phyloP scores from a whole-genome alignment of 192 early-diverging fungal species.

The Umbelopsis sp. region DNA sequence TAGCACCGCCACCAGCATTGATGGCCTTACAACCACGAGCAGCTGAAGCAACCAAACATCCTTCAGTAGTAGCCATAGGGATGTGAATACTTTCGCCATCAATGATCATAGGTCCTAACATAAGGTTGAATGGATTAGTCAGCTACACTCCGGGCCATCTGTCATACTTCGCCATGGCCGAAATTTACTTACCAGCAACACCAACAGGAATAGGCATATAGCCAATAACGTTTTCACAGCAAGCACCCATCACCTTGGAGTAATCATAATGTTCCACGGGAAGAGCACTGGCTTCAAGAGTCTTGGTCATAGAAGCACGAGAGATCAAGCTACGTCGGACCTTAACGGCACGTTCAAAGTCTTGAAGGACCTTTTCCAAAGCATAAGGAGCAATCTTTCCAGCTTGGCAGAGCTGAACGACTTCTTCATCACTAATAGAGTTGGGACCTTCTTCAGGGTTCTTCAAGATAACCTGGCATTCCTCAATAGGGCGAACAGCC shows the following conservation, averaged over 20 bases:
- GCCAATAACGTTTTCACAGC: constrained; percentile 97
- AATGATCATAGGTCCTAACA: constrained; percentile 69
- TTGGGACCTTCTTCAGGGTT: constrained; percentile 38
- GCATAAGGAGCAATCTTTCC: constrained; percentile 83
- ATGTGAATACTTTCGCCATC: constrained; percentile 83
- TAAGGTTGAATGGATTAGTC: neutral
- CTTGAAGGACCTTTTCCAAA: constrained; percentile 82
- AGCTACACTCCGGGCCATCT: neutral
- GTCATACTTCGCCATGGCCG: no score
- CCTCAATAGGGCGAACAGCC: constrained; percentile 44
- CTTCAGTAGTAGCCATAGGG: constrained; percentile 97
- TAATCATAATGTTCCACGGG: constrained; percentile 91
- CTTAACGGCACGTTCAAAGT: constrained; percentile 82
- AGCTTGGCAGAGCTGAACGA: constrained; percentile 67
- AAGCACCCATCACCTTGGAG: constrained; percentile 83
- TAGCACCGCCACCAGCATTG: constrained; percentile 82
- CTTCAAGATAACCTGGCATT: constrained; percentile 47
- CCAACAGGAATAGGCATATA: constrained; percentile 92
- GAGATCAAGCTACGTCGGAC: constrained; percentile 81
- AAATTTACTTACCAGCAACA: constrained; percentile 62
- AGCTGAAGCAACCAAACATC: constrained; percentile 86
- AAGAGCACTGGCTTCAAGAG: constrained; percentile 65
- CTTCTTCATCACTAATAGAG: constrained; percentile 73
- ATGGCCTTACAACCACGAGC: constrained; percentile 96
- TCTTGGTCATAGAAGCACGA: constrained; percentile 64